A percentile compares a stretch with the other conserved stretches of the same genome.
Evolutionary conservation across 1,139 yeast genomes (phyloP).

Genomic region (Hansenula lynferdii): DNA sequence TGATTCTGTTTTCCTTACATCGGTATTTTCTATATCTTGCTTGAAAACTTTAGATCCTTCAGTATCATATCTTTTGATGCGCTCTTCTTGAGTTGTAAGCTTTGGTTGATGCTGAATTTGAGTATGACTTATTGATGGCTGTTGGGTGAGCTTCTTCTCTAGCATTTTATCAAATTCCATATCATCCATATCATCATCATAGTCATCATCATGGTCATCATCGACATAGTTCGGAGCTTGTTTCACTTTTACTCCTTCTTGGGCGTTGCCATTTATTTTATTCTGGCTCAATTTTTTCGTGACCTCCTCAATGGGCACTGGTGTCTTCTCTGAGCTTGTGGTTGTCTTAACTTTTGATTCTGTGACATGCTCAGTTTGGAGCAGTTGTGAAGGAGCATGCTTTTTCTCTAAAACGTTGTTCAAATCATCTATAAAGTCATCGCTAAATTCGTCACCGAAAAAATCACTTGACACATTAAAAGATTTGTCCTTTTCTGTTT

Average conservation of each 20-base stretch:
- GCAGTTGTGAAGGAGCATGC: background rate
- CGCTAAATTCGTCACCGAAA: constrained; percentile 21
- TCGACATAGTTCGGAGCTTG: constrained; percentile 7
- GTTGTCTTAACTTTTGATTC: too few species aligned
- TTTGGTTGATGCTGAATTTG: background rate
- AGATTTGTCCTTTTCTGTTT: background rate
- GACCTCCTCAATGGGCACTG: constrained; percentile 1
- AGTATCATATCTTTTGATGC: constrained; percentile 21
- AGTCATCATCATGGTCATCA: constrained; percentile 1
- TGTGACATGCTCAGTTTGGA: too few species aligned
- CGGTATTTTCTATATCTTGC: constrained; percentile 27
- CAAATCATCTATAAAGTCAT: constrained; percentile 19
- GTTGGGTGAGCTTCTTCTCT: background rate
- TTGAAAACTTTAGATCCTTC: constrained; percentile 28
- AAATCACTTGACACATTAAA: constrained; percentile 16
- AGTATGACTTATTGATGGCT: constrained; percentile 1
- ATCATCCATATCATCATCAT: constrained; percentile 4
- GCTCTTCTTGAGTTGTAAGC: constrained; percentile 18
- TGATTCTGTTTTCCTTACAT: constrained; percentile 13
- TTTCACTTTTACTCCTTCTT: constrained; percentile 8
- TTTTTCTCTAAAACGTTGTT: constrained; percentile 10
- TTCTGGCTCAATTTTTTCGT: constrained; percentile 5
- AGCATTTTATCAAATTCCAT: constrained; percentile 5
- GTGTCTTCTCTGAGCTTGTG: too few species aligned
- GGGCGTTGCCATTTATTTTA: constrained; percentile 1